Conservation (phyloP, 768 basidiomycete genomes). For the Pleurotus citrinopileatus region DNA sequence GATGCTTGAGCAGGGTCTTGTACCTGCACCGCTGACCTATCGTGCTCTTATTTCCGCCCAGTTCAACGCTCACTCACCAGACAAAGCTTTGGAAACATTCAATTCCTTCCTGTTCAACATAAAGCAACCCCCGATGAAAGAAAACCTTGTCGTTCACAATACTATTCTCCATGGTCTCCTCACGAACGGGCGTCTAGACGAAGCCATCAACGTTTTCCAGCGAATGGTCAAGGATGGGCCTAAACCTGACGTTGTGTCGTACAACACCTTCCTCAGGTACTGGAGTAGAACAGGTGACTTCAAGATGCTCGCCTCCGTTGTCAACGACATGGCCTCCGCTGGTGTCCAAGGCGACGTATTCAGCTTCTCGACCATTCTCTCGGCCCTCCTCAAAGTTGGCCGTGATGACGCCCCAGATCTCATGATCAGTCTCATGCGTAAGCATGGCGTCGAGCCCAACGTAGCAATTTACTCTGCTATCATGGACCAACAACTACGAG, state of each 20-base stretch:
- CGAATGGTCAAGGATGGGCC: conserved; percentile 50
- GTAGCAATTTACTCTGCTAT: conserved; percentile 77
- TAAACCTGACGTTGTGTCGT: conserved; percentile 67
- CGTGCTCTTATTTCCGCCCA: conserved; percentile 66
- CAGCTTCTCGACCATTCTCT: conserved; percentile 85
- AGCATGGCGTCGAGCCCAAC: conserved; percentile 71
- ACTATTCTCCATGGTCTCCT: conserved; percentile 73
- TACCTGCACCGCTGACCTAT: conserved; percentile 64
- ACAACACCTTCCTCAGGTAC: conserved; percentile 78
- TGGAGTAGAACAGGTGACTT: conserved; percentile 64
- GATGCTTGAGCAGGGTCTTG: conserved; percentile 54
- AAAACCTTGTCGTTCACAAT: conserved; percentile 58
- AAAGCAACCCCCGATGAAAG: conserved; percentile 15
- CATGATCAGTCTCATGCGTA: conserved; percentile 71
- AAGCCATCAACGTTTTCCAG: conserved; percentile 40
- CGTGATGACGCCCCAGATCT: conserved; percentile 62
- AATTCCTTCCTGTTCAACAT: conserved; percentile 40
- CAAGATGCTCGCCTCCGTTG: conserved; percentile 49
- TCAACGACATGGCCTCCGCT: conserved; percentile 54
- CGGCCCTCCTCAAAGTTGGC: conserved; percentile 68
- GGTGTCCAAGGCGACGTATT: conserved; percentile 71
- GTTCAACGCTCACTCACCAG: conserved; percentile 46
- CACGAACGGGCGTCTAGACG: conserved; percentile 30
- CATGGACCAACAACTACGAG: conserved; percentile 69
- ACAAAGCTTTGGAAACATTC: conserved; percentile 53